These are phyloP conservation scores for Phtheirospermum japonicum DNA, from an alignment of 257 asterid genomes.

Conservation along the genomic window DNA sequence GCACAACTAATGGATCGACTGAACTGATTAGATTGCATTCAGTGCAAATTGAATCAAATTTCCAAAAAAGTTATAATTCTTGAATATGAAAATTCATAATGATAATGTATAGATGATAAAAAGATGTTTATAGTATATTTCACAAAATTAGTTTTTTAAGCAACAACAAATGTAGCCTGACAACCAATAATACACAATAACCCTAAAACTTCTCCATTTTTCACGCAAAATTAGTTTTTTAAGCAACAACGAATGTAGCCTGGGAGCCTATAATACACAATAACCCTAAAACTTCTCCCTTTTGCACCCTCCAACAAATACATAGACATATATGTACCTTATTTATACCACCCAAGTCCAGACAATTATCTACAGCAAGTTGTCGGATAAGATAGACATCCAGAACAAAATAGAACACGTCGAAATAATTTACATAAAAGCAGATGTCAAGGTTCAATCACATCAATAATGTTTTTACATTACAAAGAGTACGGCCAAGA, in stretches of 20 bases:
- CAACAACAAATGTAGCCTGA: conserved; percentile 10
- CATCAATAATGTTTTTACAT: conserved; percentile 2
- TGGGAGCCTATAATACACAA: conserved; percentile 8
- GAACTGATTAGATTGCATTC: neutral
- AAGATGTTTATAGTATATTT: conserved; percentile 1
- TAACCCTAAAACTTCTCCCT: neutral
- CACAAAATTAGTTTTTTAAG: neutral
- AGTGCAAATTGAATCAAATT: neutral
- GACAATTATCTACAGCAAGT: conserved; percentile 13
- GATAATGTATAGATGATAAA: neutral
- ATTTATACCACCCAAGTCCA: neutral
- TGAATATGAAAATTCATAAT: neutral
- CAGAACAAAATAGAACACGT: neutral
- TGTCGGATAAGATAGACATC: conserved; percentile 7
- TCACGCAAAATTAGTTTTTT: neutral
- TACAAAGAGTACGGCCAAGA: neutral
- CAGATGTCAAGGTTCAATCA: conserved; percentile 3
- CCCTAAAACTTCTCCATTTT: neutral
- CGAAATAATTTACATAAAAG: conserved; percentile 10
- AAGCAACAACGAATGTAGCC: conserved; percentile 11
- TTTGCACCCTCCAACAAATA: neutral
- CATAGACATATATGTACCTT: neutral
- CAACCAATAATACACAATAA: conserved; percentile 10
- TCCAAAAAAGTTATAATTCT: neutral
- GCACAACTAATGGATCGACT: neutral